Evolutionary conservation across 805 yeast genomes (phyloP).

Genomic region (Hanseniaspora hatyaiensis): DNA sequence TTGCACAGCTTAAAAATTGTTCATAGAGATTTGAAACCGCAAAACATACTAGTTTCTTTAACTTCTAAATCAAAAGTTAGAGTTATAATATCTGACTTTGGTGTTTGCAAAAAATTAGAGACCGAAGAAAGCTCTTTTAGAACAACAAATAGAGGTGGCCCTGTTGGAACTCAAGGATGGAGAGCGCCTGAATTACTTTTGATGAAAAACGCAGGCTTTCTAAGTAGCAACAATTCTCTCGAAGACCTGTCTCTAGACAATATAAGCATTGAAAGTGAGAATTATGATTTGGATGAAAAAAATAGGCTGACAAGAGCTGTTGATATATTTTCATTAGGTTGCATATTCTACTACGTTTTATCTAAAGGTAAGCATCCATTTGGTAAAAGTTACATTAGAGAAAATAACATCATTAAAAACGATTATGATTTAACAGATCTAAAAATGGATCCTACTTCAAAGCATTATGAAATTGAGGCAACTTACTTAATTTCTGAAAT

Average conservation of each 20-base stretch:
- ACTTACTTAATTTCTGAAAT: conserved; percentile 58
- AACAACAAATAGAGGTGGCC: conserved; percentile 80
- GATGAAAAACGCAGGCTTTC: conserved; percentile 21
- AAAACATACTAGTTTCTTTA: conserved; percentile 74
- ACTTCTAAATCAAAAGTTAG: conserved; percentile 50
- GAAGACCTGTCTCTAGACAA: conserved; percentile 21
- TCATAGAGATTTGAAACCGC: conserved; percentile 91
- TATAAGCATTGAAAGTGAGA: conserved; percentile 25
- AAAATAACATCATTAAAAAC: conserved; percentile 72
- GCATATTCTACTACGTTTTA: conserved; percentile 79
- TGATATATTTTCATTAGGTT: conserved; percentile 89
- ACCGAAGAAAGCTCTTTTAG: conserved; percentile 86
- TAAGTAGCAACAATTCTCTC: conserved; percentile 16
- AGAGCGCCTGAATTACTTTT: conserved; percentile 80
- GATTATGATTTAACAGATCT: conserved; percentile 39
- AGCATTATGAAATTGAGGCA: conserved; percentile 43
- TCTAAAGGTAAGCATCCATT: conserved; percentile 84
- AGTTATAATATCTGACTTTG: conserved; percentile 85
- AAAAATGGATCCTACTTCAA: conserved; percentile 24
- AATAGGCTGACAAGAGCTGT: conserved; percentile 75
- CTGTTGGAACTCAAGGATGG: conserved; percentile 98
- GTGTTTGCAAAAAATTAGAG: conserved; percentile 83
- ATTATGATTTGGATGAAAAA: conserved; percentile 34
- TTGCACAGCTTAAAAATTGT: conserved; percentile 82
- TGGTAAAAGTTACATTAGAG: conserved; percentile 83